Conservation (phyloP, 352 stramenopile genomes). For the Phytopythium mirpurense region DNA sequence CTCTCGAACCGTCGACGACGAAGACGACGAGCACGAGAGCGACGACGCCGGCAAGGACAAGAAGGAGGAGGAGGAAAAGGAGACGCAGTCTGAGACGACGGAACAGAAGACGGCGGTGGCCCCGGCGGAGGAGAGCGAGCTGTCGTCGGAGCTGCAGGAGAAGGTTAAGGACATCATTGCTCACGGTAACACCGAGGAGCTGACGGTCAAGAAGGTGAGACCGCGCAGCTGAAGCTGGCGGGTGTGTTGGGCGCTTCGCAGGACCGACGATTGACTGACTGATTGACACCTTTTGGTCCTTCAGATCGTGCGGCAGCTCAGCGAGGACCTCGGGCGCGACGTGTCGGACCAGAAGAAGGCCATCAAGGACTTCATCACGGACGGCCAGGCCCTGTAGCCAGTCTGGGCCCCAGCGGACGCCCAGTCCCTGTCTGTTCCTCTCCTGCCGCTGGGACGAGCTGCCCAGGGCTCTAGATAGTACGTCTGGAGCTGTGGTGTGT, state of each 20-base stretch:
- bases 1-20: slow-evolving; percentile 17
- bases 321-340: slow-evolving; percentile 57
- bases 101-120: slow-evolving; percentile 7
- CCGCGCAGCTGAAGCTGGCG: background rate
- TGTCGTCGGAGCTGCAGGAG: slow-evolving; percentile 44
- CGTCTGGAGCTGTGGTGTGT: too few relatives aligned
- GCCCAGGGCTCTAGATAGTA: too few relatives aligned
- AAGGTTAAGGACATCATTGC: slow-evolving; percentile 81
- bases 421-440: background rate
- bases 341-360: slow-evolving; percentile 66
- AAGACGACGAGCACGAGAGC: slow-evolving; percentile 22
- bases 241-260: background rate
- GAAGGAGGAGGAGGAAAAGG: slow-evolving; percentile 4
- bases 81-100: slow-evolving; percentile 15
- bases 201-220: slow-evolving; percentile 80
- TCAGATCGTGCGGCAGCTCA: slow-evolving; percentile 72
- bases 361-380: slow-evolving; percentile 79
- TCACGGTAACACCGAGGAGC: slow-evolving; percentile 62
- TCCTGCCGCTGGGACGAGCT: slow-evolving; percentile 9
- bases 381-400: slow-evolving; percentile 17
- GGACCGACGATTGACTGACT: too few relatives aligned
- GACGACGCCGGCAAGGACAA: slow-evolving; percentile 13
- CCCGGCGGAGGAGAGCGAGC: slow-evolving; percentile 15
- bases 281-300: too few relatives aligned
- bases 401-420: slow-evolving; percentile 1